Percentiles rank a stretch among this genome's conserved stretches.
Conservation (phyloP, 108 stramenopile genomes). For the Chaetoceros muelleri region DNA sequence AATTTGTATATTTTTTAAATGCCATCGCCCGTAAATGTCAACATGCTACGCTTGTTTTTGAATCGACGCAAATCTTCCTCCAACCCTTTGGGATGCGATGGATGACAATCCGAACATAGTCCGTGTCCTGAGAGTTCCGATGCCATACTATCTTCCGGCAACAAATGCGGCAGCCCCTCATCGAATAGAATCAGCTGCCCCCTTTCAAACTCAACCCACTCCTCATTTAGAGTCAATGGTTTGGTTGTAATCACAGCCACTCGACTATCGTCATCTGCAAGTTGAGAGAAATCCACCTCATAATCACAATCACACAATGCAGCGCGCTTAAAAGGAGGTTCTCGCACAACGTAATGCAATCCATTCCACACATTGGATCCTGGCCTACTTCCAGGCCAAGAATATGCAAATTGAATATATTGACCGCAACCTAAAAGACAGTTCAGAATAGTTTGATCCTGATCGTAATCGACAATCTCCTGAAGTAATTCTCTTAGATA, state of each 20-base stretch:
- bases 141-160: constrained; percentile 27
- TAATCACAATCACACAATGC: constrained; percentile 44
- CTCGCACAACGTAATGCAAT: constrained; percentile 65
- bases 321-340: constrained; percentile 30
- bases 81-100: constrained; percentile 8
- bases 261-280: constrained; percentile 44
- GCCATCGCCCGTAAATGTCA: too few relatives aligned
- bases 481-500: constrained; percentile 33
- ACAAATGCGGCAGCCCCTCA: constrained; percentile 40
- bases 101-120: constrained; percentile 7
- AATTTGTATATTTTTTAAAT: too few relatives aligned
- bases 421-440: constrained; percentile 64
- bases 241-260: constrained; percentile 72
- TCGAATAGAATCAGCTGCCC: constrained; percentile 64
- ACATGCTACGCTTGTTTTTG: too few relatives aligned
- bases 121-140: constrained; percentile 50
- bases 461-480: constrained; percentile 44
- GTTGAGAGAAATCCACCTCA: constrained; percentile 41
- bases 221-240: constrained; percentile 68
- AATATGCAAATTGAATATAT: constrained; percentile 50
- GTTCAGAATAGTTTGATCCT: constrained; percentile 62
- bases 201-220: constrained; percentile 54
- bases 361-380: constrained; percentile 74
- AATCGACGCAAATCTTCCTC: constrained; percentile 32
- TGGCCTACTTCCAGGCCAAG: constrained; percentile 66